Evolutionary conservation across 2,329 filamentous ascomycete species (phyloP), one percentile per base, ranked within the genome.

Genomic region (Reticulascus tulasneorum): DNA sequence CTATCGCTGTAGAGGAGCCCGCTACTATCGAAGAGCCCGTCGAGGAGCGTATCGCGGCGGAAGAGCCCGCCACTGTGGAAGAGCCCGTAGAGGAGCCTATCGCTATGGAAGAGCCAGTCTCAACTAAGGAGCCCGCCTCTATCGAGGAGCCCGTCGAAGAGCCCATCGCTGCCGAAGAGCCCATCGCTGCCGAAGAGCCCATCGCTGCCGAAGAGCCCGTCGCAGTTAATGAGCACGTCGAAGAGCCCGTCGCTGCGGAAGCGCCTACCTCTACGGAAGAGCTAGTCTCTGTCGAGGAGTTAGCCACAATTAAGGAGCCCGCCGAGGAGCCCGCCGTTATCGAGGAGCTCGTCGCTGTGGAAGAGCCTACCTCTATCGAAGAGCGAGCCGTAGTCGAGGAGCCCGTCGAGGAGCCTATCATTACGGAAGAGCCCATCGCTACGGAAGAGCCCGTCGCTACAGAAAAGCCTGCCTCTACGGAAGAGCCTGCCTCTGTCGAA

Each of bases 21-120:
- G 9, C 17, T 5, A 31, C 33, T 12, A 13, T 9, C 19, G 26
- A 24, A 29, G 15, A n/a, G 5, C 16, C 15, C 10, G 29, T 19
- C 5, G 38, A 28, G 5, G 44, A 47, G 17, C 7, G 29, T 9
- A 7, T 29, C 11, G 16, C 28, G 3, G 35, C 38, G 10, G 45
- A 44, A 20, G 16, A 23, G 5, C n/a, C 43, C 7, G n/a, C n/a
- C n/a, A 32, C 42, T 23, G 39, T 40, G n/a, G 40, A 43, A 18
- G 41, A 44, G 13, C 7, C 37, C 29, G 27, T 35, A n/a, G n/a
- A n/a, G n/a, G n/a, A n/a, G n/a, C n/a, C n/a, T n/a, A n/a, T n/a
- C n/a, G 20, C 22, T 9, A 29, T 36, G 9, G 44, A 47, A 23
- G 20, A 23, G 10, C 13, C 43, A 4, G 9, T 11, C 15, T 24